Evolutionary conservation across 1,139 yeast species (phyloP).

Genomic region (Debaryomyces sp.): DNA sequence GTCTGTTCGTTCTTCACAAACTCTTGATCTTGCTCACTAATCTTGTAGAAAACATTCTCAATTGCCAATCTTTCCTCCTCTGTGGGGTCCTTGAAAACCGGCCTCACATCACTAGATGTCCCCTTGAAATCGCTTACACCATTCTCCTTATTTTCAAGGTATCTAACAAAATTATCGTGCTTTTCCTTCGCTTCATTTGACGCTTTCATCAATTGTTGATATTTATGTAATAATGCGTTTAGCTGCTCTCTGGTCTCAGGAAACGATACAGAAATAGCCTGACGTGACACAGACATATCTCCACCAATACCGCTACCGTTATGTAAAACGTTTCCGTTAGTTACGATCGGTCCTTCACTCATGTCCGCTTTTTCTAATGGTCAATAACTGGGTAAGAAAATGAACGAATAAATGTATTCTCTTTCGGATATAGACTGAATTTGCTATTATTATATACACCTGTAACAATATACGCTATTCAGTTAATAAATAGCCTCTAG

Average conservation of each 20-base stretch:
- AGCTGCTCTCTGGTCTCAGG: constrained; percentile 38
- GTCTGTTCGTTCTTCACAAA: constrained; percentile 27
- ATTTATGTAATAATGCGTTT: constrained; percentile 32
- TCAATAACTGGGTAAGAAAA: background rate
- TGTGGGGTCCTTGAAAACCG: constrained; percentile 21
- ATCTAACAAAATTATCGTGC: constrained; percentile 17
- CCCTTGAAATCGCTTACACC: constrained; percentile 11
- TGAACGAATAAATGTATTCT: constrained; percentile 3
- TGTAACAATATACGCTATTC: background rate
- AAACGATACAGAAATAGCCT: constrained; percentile 9
- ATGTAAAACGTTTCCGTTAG: constrained; percentile 3
- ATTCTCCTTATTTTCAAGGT: constrained; percentile 15
- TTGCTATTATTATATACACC: background rate
- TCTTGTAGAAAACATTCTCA: constrained; percentile 34
- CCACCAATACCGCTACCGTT: background rate
- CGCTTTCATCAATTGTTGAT: constrained; percentile 29
- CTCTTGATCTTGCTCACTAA: constrained; percentile 33
- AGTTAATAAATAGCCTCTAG: constrained; percentile 1
- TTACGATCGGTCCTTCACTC: constrained; percentile 9
- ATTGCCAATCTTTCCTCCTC: constrained; percentile 27
- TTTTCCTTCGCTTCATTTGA: constrained; percentile 22
- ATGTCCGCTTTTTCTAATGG: constrained; percentile 1
- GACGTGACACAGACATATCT: background rate
- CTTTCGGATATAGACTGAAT: background rate
- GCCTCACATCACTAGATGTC: constrained; percentile 8